Base-by-base conservation (phyloP, 345 rosid genomes). In the Limnanthes douglasii region DNA sequence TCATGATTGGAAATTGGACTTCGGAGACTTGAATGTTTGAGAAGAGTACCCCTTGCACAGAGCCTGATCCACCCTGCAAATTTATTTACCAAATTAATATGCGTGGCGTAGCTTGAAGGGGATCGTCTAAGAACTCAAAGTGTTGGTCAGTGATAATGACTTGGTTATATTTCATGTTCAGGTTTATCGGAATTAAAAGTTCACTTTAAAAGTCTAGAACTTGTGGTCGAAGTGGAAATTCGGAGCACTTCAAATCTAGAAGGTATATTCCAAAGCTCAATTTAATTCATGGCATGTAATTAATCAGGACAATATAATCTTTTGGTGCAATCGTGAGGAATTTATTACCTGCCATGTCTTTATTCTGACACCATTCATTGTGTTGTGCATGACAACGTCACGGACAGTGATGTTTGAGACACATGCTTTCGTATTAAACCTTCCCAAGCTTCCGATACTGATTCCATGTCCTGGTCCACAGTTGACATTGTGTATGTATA, bases 381-480 rank as follows among this genome's bases (percentile, higher is more conserved):
- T 84, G 64, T 70, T 69, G 30, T 68, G 92, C 69, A 90, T 75
- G 16, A 61, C 49, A 21, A 90, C 66, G 51, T 90, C 82, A 19
- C 86, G 65, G 15, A 90, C 65, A 1, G 92, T 90, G 60, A 90
- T 72, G 57, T 84, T 80, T 3, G 98, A 77, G 43, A 90, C 95
- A 45, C 98, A 84, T n/a, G 95, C 94, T 61, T 77, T 84, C 25
- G 73, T 74, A 35, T 68, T 60, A 46, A 70, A 75, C 54, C 44
- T 78, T 48, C 98, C 96, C 32, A 90, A 78, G 33, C 98, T 67
- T 37, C 96, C 98, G 2, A 90, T 90, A 69, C 88, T 84, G 50
- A 90, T 90, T 23, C 96, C 98, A 46, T 90, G 98, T 12, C 95
- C 98, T 9, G 95, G 96, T 31, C 98, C 96, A 51, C 97, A 88